Conservation (phyloP, 768 basidiomycete species). For the Psilocybe subaeruginosa region DNA sequence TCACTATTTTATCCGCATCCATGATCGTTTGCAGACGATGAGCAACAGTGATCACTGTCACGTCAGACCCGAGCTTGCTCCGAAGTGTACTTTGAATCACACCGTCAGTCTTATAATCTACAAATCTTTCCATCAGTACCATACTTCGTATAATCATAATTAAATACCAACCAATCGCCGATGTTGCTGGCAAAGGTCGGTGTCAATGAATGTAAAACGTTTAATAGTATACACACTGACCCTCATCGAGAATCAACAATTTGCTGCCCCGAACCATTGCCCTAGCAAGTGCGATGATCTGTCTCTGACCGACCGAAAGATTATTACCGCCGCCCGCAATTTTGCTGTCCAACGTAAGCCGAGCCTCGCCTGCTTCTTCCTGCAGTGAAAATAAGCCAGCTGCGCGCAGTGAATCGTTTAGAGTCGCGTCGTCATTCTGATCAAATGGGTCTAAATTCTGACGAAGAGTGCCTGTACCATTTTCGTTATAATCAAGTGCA, state of each 20-base stretch:
- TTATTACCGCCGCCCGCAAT: slow-evolving; percentile 63
- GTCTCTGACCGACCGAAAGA: slow-evolving; percentile 75
- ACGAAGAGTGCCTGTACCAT: slow-evolving; percentile 42
- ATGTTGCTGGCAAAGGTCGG: slow-evolving; percentile 35
- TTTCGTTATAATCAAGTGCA: too few species aligned
- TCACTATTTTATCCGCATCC: slow-evolving; percentile 57
- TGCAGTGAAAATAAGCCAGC: slow-evolving; percentile 41
- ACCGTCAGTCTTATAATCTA: slow-evolving; percentile 64
- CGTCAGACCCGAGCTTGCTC: slow-evolving; percentile 59
- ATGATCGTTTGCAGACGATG: slow-evolving; percentile 72
- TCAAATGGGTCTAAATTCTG: slow-evolving; percentile 68
- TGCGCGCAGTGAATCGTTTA: slow-evolving; percentile 42
- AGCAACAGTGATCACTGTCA: slow-evolving; percentile 69
- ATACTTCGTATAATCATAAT: neutral
- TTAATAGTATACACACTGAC: slow-evolving; percentile 26
- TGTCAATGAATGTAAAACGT: neutral
- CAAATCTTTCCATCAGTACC: neutral
- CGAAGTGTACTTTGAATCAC: slow-evolving; percentile 74
- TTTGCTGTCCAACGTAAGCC: slow-evolving; percentile 46
- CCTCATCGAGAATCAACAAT: slow-evolving; percentile 66
- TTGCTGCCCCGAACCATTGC: slow-evolving; percentile 62
- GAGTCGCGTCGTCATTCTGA: slow-evolving; percentile 50
- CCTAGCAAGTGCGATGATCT: slow-evolving; percentile 67
- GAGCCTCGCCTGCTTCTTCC: slow-evolving; percentile 46
- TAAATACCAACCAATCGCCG: slow-evolving; percentile 44